These are phyloP conservation scores for Naganishia randhawae DNA, from an alignment of 768 basidiomycete genomes.

Conservation along the genomic window DNA sequence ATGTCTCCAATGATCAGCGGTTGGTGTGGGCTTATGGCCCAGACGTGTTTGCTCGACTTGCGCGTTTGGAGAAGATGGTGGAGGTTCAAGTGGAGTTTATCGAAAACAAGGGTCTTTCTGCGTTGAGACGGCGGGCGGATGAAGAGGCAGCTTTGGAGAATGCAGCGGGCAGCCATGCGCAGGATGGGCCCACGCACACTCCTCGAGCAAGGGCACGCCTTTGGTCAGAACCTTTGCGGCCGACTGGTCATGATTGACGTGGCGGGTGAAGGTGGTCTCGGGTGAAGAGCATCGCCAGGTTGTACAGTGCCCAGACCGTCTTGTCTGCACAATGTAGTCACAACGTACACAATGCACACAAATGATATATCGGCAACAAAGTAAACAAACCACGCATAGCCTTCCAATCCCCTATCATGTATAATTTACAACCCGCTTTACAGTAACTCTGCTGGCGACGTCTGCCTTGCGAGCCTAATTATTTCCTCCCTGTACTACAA, in stretches of 20 bases:
- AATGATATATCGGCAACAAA: no score
- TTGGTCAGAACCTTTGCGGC: background rate
- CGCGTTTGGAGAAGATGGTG: slow-evolving; percentile 36
- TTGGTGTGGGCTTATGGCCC: slow-evolving; percentile 28
- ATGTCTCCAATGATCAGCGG: background rate
- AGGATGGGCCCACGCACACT: background rate
- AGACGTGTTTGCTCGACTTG: slow-evolving; percentile 33
- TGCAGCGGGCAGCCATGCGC: background rate
- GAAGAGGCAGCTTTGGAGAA: background rate
- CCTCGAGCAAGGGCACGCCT: background rate
- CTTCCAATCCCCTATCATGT: background rate
- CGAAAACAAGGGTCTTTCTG: slow-evolving; percentile 10
- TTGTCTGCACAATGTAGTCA: no score
- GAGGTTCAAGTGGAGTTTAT: slow-evolving; percentile 37
- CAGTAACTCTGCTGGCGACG: background rate
- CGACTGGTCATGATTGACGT: background rate
- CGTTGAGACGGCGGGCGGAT: slow-evolving; percentile 16
- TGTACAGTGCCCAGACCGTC: no score
- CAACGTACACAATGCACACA: no score
- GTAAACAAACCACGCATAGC: background rate
- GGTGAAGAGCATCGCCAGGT: no score
- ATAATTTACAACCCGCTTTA: no score
- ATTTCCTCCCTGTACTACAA: background rate
- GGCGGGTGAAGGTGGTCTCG: no score
- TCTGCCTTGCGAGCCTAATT: background rate